Evolutionary conservation across 2,329 filamentous ascomycete genomes (phyloP).

Genomic region (Paecilomyces dactylethromorphus): DNA sequence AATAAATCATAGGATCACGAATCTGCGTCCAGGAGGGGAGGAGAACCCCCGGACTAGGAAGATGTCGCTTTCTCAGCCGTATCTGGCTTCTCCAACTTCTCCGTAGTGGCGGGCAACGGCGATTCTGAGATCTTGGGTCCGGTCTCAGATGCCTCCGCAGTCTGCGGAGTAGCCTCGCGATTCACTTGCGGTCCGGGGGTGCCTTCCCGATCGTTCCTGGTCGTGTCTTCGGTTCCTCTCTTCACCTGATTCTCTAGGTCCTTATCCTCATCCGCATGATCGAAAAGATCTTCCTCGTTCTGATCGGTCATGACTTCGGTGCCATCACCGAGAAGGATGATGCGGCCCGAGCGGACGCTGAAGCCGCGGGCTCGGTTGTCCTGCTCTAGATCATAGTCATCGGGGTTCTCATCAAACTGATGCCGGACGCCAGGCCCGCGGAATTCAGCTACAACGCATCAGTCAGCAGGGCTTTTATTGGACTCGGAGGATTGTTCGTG

Average conservation of each 20-base stretch:
- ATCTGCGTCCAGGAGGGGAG: conserved; percentile 1
- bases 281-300: conserved; percentile 89
- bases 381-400: conserved; percentile 48
- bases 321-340: conserved; percentile 92
- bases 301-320: conserved; percentile 86
- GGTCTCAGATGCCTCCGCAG: conserved; percentile 7
- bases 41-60: conserved; percentile 15
- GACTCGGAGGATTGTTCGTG: conserved; percentile 36
- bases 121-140: conserved; percentile 28
- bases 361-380: conserved; percentile 56
- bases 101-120: conserved; percentile 30
- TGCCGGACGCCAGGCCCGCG: conserved; percentile 75
- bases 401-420: conserved; percentile 70
- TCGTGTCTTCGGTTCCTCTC: conserved; percentile 45
- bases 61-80: conserved; percentile 13
- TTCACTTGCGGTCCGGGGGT: conserved; percentile 44
- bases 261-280: conserved; percentile 79
- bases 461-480: conserved; percentile 34
- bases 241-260: conserved; percentile 78
- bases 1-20: neutral
- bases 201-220: conserved; percentile 42
- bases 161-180: conserved; percentile 17
- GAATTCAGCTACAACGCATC: conserved; percentile 63
- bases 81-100: conserved; percentile 16
- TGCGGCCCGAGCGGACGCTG: conserved; percentile 69